Conservation (phyloP, 768 basidiomycete species). For the Mycena metata region DNA sequence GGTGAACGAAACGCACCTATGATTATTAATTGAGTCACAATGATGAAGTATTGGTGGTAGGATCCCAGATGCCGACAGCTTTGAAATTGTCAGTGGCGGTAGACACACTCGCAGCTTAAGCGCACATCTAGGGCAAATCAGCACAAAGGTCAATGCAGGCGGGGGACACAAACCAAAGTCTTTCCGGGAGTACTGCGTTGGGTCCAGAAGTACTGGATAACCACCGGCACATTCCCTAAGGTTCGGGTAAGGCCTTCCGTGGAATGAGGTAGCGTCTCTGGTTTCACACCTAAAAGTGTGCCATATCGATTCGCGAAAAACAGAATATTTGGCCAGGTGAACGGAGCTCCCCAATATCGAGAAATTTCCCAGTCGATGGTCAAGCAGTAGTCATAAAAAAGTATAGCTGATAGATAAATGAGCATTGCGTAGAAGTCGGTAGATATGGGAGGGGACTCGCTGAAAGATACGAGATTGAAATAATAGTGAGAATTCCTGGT, state of each 20-base stretch:
- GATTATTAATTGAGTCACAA: constrained; percentile 24
- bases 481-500: constrained; percentile 28
- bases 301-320: constrained; percentile 34
- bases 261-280: background rate
- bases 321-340: constrained; percentile 12
- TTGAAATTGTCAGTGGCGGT: background rate
- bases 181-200: background rate
- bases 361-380: constrained; percentile 28
- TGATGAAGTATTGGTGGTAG: constrained; percentile 33
- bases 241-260: no score
- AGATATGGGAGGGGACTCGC: no score
- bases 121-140: constrained; percentile 5
- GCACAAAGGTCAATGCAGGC: background rate
- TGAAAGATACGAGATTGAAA: background rate
- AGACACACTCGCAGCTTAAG: background rate
- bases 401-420: constrained; percentile 7
- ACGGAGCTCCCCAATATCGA: constrained; percentile 25
- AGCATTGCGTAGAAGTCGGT: no score
- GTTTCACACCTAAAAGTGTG: constrained; percentile 16
- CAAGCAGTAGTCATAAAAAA: constrained; percentile 35
- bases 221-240: background rate
- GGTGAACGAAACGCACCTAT: constrained; percentile 1
- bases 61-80: constrained; percentile 20
- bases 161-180: background rate
- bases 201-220: constrained; percentile 34